Evolutionary conservation across 2,329 filamentous ascomycete species (phyloP), one percentile per base, ranked within the genome.

Genomic region (Ceratocystis albifundus): DNA sequence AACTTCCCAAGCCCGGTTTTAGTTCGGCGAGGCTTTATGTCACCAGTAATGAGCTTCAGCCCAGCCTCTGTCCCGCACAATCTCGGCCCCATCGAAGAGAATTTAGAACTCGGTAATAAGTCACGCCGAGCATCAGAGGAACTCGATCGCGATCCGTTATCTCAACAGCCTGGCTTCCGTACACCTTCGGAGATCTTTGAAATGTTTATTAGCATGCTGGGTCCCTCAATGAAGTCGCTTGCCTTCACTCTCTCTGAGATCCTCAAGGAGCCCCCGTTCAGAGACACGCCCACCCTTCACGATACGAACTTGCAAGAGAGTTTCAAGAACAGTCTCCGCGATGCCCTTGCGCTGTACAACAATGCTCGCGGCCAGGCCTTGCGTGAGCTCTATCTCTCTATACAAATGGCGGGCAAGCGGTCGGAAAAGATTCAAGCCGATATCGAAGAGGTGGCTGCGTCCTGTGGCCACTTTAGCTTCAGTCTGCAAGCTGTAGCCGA

Each of bases 391-490:
- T 97, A 99, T 75, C 85, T 83, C 69, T 88, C 84, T 64, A 90
- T 91, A 68, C 86, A 91, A 71, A 80, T 91, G 48, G 84, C 84
- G 10, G 84, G 84, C 67, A 79, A 85, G 2, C 82, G 85, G 53
- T 86, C 88, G 0, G 81, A 90, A 64, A 88, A 88, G 69, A 82
- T 93, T 7, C 88, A 95, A 72, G 94, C 93, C 1, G 94, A 97
- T 74, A 91, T 96, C 67, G 94, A 99, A 74, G 94, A 99, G 75
- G 92, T 97, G 10, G 92, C 93, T 50, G 93, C 94, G n/a, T 95
- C 92, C 66, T 99, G 94, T 72, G 93, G 94, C 0, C 92, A 97
- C 75, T 99, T 97, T 73, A 93, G 89, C 73, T 96, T 94, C 74
- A 95, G 89, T 55, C 79, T 99, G 30, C 84, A 94, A 69, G 89